Conservation (phyloP, 129 eudicot species). For the Daucus carota region DH1_v3.0 NC_030382.2:46363501-46364000, state of each 20-base stretch:
- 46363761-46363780: conserved; percentile 47
- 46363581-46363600: not conserved
- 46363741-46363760: conserved; percentile 44
- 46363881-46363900: conserved; percentile 70
- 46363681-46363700: conserved; percentile 27
- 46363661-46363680: conserved; percentile 19
- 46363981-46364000: conserved; percentile 56
- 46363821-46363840: conserved; percentile 40
- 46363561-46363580: conserved; percentile 5
- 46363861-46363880: conserved; percentile 39
- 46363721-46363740: conserved; percentile 46
- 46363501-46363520: not conserved
- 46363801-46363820: conserved; percentile 34
- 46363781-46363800: conserved; percentile 30
- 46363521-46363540: not conserved
- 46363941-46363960: conserved; percentile 96
- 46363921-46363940: conserved; percentile 89
- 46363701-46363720: conserved; percentile 41
- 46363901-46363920: conserved; percentile 66
- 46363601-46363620: conserved; percentile 21
- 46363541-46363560: not conserved
- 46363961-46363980: conserved; percentile 78
- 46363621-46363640: conserved; percentile 32
- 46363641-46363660: conserved; percentile 37
- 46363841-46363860: conserved; percentile 43